Conservation (phyloP, 495 filamentous ascomycete genomes). For the Durotheca rogersii region DNA sequence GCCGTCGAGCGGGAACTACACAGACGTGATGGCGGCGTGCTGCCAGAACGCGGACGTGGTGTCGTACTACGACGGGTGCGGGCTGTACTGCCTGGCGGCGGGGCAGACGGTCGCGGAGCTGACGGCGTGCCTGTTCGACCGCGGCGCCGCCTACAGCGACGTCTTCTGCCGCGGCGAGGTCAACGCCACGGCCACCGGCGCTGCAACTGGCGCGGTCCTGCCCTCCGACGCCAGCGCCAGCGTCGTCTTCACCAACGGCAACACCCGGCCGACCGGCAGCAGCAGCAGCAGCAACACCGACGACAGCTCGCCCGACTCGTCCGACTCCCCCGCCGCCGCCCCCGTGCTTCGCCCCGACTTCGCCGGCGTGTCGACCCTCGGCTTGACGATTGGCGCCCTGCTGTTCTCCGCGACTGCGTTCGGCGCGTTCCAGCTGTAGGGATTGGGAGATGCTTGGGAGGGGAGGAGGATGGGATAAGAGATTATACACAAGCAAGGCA, state of each 20-base stretch:
- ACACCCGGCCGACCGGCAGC: too few relatives aligned
- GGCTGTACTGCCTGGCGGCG: constrained; percentile 52
- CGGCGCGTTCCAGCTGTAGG: constrained; percentile 29
- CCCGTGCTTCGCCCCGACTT: constrained; percentile 20
- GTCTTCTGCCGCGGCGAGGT: constrained; percentile 48
- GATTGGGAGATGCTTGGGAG: too few relatives aligned
- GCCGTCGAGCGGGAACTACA: constrained; percentile 39
- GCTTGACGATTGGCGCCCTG: constrained; percentile 26
- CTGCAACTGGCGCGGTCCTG: constrained; percentile 32
- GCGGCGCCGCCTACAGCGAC: constrained; percentile 34
- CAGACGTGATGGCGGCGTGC: constrained; percentile 46
- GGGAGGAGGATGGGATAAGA: too few relatives aligned
- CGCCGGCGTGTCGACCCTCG: constrained; percentile 18
- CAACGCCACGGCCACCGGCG: constrained; percentile 43
- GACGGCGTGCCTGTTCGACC: constrained; percentile 37
- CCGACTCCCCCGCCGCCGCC: constrained; percentile 12
- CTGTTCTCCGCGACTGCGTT: constrained; percentile 31
- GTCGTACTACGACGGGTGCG: constrained; percentile 50
- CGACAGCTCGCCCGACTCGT: not conserved
- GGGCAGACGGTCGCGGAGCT: constrained; percentile 44
- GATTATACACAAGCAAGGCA: too few relatives aligned
- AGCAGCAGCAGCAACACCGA: not conserved
- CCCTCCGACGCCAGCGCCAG: constrained; percentile 32
- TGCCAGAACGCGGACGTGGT: constrained; percentile 45
- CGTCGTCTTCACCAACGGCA: constrained; percentile 28